Percentiles rank a stretch among this genome's conserved stretches.
These are phyloP conservation scores for Globisporangium radiosum DNA, from an alignment of 352 stramenopile genomes.

Conservation along the genomic window DNA sequence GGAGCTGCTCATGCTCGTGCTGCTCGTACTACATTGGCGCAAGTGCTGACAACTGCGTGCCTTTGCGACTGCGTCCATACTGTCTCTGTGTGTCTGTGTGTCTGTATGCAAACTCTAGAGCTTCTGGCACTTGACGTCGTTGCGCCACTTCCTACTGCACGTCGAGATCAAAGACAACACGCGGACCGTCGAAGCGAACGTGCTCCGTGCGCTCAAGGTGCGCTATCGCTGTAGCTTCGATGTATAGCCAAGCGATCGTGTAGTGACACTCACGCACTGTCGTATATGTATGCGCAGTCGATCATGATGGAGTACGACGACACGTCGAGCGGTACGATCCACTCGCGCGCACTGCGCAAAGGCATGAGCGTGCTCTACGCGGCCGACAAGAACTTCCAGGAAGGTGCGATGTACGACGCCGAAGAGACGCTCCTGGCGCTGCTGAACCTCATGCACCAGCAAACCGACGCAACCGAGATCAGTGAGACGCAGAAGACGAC, in stretches of 20 bases:
- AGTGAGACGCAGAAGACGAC: slow-evolving; percentile 69
- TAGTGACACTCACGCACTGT: neutral
- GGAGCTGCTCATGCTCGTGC: neutral
- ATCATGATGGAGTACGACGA: slow-evolving; percentile 86
- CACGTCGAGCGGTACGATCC: slow-evolving; percentile 64
- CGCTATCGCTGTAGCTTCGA: neutral
- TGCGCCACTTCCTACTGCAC: slow-evolving; percentile 80
- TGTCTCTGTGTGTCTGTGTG: neutral
- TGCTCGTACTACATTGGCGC: neutral
- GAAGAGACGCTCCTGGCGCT: slow-evolving; percentile 81
- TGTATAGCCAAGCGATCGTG: neutral
- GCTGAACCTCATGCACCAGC: slow-evolving; percentile 84
- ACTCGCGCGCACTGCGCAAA: slow-evolving; percentile 74
- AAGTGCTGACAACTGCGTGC: too few relatives aligned
- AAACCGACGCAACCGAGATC: slow-evolving; percentile 68
- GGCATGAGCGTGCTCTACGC: slow-evolving; percentile 79
- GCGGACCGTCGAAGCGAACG: slow-evolving; percentile 60
- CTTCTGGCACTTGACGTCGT: slow-evolving; percentile 87
- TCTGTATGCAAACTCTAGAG: slow-evolving; percentile 34
- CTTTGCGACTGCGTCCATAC: neutral
- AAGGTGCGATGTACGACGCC: slow-evolving; percentile 85
- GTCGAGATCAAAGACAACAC: slow-evolving; percentile 82
- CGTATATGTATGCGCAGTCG: slow-evolving; percentile 12
- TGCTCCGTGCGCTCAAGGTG: slow-evolving; percentile 62
- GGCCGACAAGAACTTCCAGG: slow-evolving; percentile 81